phyloP scores from a whole-genome alignment of 441 rosid genomes.

The Euphorbia schlechtendalii region DNA sequence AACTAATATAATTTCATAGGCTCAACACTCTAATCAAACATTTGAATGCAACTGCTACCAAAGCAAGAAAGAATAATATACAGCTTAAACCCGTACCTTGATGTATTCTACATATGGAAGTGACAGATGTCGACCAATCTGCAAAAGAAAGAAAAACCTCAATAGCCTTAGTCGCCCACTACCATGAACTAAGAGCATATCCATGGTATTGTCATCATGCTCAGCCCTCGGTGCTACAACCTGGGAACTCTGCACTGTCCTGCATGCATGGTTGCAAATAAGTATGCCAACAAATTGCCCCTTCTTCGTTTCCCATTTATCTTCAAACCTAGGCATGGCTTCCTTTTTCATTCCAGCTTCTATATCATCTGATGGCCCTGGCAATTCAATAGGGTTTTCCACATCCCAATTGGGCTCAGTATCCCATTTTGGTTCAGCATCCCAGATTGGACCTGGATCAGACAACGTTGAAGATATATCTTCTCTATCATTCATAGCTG shows the following conservation, averaged over 20 bases:
- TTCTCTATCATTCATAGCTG: slow-evolving; percentile 73
- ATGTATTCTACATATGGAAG: slow-evolving; percentile 92
- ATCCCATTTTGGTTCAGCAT: slow-evolving; percentile 95
- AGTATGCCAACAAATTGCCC: slow-evolving; percentile 85
- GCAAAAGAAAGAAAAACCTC: slow-evolving; percentile 82
- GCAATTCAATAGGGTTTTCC: slow-evolving; percentile 78
- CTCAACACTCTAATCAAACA: background rate
- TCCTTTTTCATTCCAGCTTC: slow-evolving; percentile 57
- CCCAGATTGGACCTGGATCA: slow-evolving; percentile 98
- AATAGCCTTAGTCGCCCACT: slow-evolving; percentile 71
- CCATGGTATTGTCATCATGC: slow-evolving; percentile 80
- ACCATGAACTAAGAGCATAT: slow-evolving; percentile 85
- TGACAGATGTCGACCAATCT: slow-evolving; percentile 77
- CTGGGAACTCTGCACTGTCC: slow-evolving; percentile 92
- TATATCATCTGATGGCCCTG: slow-evolving; percentile 64
- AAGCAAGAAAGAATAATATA: slow-evolving; percentile 3
- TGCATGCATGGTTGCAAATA: slow-evolving; percentile 94
- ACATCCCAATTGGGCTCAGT: slow-evolving; percentile 67
- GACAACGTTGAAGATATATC: slow-evolving; percentile 93
- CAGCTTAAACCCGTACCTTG: slow-evolving; percentile 48
- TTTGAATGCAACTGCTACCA: slow-evolving; percentile 1
- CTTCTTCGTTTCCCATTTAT: slow-evolving; percentile 67
- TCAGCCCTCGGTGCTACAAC: slow-evolving; percentile 94
- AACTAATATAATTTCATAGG: background rate
- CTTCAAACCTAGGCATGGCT: slow-evolving; percentile 48